phyloP scores from a whole-genome alignment of 768 basidiomycete genomes.

The Tephrocybe sp. region DNA sequence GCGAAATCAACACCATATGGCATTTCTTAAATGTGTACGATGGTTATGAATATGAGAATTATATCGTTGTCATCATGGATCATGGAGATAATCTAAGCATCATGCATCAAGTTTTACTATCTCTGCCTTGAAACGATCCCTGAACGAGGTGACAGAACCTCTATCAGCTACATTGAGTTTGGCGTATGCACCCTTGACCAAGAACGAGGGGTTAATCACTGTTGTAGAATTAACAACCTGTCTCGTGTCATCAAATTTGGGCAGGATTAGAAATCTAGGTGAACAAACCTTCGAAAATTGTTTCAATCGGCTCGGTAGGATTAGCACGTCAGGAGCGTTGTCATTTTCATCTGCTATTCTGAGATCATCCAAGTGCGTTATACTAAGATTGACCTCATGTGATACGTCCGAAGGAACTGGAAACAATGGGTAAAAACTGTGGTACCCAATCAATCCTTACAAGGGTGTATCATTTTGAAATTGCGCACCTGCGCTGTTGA shows the following conservation, averaged over 20 bases:
- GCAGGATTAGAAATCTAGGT: not conserved
- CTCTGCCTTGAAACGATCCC: constrained; percentile 34
- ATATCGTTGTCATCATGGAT: too few relatives aligned
- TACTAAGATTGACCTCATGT: constrained; percentile 85
- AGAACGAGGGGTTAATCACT: constrained; percentile 84
- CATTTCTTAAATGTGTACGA: too few relatives aligned
- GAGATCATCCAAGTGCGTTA: constrained; percentile 65
- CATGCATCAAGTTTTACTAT: constrained; percentile 24
- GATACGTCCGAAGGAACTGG: constrained; percentile 76
- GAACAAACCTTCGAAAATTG: constrained; percentile 80
- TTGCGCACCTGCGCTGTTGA: constrained; percentile 77
- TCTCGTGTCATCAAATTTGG: not conserved
- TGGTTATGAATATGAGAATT: too few relatives aligned
- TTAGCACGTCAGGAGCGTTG: constrained; percentile 78
- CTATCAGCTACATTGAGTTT: constrained; percentile 38
- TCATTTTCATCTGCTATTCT: constrained; percentile 36
- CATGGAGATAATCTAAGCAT: not conserved
- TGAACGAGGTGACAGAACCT: constrained; percentile 21
- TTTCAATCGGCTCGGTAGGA: constrained; percentile 86
- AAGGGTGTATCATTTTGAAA: not conserved
- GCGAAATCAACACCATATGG: too few relatives aligned
- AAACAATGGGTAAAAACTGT: constrained; percentile 94
- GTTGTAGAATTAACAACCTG: constrained; percentile 78
- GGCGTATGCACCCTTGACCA: constrained; percentile 61
- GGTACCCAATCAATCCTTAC: not conserved